Base-by-base conservation (phyloP, 768 basidiomycete genomes). In the Suillus fuscotomentosus region DNA sequence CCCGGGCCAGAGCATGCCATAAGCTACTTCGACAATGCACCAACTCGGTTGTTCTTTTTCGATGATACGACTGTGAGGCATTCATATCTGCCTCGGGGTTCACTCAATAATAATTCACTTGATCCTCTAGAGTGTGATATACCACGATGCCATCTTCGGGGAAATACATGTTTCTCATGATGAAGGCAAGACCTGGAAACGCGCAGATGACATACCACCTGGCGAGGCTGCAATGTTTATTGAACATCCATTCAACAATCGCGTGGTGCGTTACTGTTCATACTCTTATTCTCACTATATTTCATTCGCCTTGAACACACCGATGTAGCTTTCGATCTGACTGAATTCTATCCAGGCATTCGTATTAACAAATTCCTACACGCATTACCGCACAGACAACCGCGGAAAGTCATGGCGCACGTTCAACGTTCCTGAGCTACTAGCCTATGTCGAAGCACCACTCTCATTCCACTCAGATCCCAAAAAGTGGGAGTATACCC, bases 401-500 rank as follows among this genome's bases (percentile, higher is more conserved):
- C 85, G 91, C 65, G 97, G 97, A 62, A 87, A 84, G 76, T 87
- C 90, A 41, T 99, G 97, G 97, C 86, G 86, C 61, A 73, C 85
- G 0, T 99, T 98, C 75, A 80, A 89, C 2, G 82, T 94, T 41
- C 89, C 91, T 0, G 85, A 90, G 0, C 0, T 63, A 24, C 59
- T 60, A 34, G 70, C 73, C 56, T 77, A 83, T 51, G 82, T 89
- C 15, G 63, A 82, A 3, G 77, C 79, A 36, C 92, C 92, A 2
- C 84, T 99, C 5, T 88, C 92, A 0, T 99, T 99, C 80, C 95
- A 99, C 71, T 90, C 94, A 0, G 87, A 89, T 64, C 79, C 86
- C 34, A 73, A 78, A 34, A 91, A 93, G 66, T 87, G 83, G 73
- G 90, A 86, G 0, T 83, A 88, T 71, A 87, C 96, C 60, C 79